phyloP scores from a whole-genome alignment of 2,329 filamentous ascomycete species.

The Apiospora kogelbergensis region DNA sequence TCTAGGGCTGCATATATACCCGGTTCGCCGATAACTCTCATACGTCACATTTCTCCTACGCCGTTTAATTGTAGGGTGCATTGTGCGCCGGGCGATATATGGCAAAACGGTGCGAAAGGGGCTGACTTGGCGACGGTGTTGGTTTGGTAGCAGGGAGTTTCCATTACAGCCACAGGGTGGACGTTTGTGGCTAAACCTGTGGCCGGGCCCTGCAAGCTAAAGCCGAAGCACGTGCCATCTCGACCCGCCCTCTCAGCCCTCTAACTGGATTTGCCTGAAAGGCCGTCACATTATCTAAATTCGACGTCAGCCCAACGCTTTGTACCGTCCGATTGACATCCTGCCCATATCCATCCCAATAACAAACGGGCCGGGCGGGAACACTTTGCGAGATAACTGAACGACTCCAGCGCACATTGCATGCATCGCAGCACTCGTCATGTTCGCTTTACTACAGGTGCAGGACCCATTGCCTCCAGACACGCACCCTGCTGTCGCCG shows the following conservation, averaged over 20 bases:
- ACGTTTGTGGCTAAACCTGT: not conserved
- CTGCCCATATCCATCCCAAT: not conserved
- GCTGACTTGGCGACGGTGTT: too few relatives aligned
- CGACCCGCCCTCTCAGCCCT: not conserved
- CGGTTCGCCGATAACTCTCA: too few relatives aligned
- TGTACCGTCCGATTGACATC: not conserved
- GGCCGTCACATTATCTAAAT: not conserved
- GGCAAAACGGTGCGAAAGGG: too few relatives aligned
- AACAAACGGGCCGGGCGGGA: not conserved
- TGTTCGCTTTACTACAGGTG: conserved; percentile 8
- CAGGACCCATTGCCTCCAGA: conserved; percentile 1
- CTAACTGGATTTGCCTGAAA: not conserved
- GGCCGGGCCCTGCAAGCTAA: not conserved
- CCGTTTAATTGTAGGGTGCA: too few relatives aligned
- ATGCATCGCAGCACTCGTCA: not conserved
- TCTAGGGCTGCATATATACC: too few relatives aligned
- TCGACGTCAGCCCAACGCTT: conserved; percentile 1
- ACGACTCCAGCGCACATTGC: not conserved
- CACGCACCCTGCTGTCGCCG: conserved; percentile 8
- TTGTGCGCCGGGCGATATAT: too few relatives aligned
- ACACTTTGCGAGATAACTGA: not conserved
- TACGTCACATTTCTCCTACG: too few relatives aligned
- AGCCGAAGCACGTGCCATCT: not conserved
- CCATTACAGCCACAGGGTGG: not conserved
- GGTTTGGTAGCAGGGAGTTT: not conserved